Conservation (phyloP, 257 asterid species). For the Rubia yunnanensis region DNA sequence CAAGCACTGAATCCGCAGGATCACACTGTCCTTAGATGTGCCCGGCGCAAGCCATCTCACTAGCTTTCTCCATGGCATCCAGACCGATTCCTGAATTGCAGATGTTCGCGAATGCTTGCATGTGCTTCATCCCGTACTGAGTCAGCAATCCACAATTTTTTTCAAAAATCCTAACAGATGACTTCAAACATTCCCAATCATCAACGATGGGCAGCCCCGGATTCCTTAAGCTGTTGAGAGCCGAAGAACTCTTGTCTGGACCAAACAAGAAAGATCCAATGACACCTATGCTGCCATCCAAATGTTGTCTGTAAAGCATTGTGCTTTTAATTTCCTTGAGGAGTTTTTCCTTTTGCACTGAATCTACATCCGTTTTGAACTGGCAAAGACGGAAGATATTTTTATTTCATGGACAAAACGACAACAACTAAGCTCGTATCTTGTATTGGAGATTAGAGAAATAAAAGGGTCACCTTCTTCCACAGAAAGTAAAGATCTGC, state of each 20-base stretch:
- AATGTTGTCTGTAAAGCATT: conserved; percentile 43
- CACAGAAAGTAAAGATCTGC: conserved; percentile 68
- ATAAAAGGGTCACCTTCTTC: conserved; percentile 37
- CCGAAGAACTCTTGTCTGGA: conserved; percentile 34
- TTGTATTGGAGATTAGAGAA: background rate
- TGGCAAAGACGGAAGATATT: conserved; percentile 5
- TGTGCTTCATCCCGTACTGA: conserved; percentile 84
- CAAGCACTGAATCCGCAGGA: conserved; percentile 50
- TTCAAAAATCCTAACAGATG: conserved; percentile 67
- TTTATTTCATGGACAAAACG: background rate
- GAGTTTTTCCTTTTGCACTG: conserved; percentile 30
- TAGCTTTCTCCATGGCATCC: conserved; percentile 52
- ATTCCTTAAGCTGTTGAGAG: conserved; percentile 34
- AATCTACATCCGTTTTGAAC: conserved; percentile 35
- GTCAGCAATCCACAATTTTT: conserved; percentile 58
- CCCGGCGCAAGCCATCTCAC: conserved; percentile 40
- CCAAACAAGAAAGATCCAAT: conserved; percentile 61
- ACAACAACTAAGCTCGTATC: background rate
- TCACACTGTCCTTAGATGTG: conserved; percentile 19
- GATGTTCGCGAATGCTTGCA: conserved; percentile 77
- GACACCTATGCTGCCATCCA: conserved; percentile 52
- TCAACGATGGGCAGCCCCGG: conserved; percentile 55
- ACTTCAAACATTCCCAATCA: conserved; percentile 88
- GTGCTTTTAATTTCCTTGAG: conserved; percentile 44
- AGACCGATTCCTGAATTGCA: conserved; percentile 43